Base-by-base conservation (phyloP, 106 monocot species). In the Dendrobium chrysotoxum region DNA sequence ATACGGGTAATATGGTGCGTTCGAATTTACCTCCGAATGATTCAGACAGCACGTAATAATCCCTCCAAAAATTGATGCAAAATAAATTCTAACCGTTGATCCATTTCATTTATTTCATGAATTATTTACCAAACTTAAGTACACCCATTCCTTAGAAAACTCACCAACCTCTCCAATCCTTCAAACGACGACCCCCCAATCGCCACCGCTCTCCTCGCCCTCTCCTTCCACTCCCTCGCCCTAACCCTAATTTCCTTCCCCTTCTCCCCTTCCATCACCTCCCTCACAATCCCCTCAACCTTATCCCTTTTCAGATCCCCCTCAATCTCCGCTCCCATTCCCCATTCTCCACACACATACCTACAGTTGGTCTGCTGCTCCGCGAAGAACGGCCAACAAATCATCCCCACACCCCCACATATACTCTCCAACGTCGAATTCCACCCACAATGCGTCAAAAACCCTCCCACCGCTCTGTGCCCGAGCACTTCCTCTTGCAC, bases 291-390 rank as follows among this genome's bases (percentile, higher is more conserved):
- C 17, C 18, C 35, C 64, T 75, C 87, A 78, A 91, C 85, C 72
- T 72, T 77, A 12, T 61, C 77, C 41, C 91, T 83, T 79, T 70
- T 83, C 76, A 87, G 89, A 53, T 89, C 26, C 26, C 26, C 54
- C 28, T 87, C 80, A n/a, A 91, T 81, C 87, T 89, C 87, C 87
- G 85, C 73, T 4, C 91, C 91, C 0, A 89, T 26, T 4, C 85
- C 89, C 89, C 89, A 91, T 55, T 87, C 87, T 0, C 31, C 73
- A 77, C 89, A 87, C 7, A 28, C 45, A 40, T 82, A 86, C 28
- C 76, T 26, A 44, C 90, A 88, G 54, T 91, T 88, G 0, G 87
- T 88, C 75, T 83, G 90, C 71, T 90, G 90, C 25, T 91, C 86
- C 0, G 83, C 91, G 11, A 76, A 76, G 28, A 76, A 76, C 10